Base-by-base conservation (phyloP, 2,329 filamentous ascomycete genomes). In the Sarocladium brachiariae region DNA sequence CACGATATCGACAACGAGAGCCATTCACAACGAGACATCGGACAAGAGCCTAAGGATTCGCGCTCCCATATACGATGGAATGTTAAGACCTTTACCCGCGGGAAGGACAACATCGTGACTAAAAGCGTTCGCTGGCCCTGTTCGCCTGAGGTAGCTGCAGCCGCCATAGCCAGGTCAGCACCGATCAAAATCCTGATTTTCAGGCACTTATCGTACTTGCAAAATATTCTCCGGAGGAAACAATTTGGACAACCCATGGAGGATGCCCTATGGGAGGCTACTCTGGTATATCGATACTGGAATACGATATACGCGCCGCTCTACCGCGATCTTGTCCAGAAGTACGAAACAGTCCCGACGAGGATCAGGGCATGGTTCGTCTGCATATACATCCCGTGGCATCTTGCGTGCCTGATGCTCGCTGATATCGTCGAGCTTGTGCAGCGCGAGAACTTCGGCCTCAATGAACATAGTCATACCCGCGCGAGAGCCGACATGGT, bases 301-400 rank as follows among this genome's bases (percentile, higher is more conserved):
- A 74, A 76, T 50, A 58, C 60, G 19, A 69, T 70, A 0, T 80
- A 80, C 54, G 71, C 70, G 1, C 67, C 66, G 1, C 77, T 82
- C 55, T 76, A 80, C 56, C 59, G 66, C n/a, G 75, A 79, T 52
- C 72, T 78, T 34, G 64, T 78, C 11, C 62, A 68, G 2, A 63
- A 76, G 52, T 78, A 80, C 52, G 67, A 74, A 25, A 57, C 61
- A 1, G 68, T 82, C 1, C 76, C 77, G 1, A 58, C 72, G 10
- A 74, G 74, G 13, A 71, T 81, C 4, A 77, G 79, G 57, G 78
- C 77, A 38, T 83, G 79, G 79, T 81, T 80, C 53, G 70, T 80
- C 13, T 75, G 78, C 49, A 70, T 83, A 19, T 66, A 72, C 1
- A 75, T 74, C 0, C 79, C 82, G 54, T 83, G 78, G 73, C 75